Base-by-base conservation (phyloP, 345 rosid species). In the Viola odorata region DNA sequence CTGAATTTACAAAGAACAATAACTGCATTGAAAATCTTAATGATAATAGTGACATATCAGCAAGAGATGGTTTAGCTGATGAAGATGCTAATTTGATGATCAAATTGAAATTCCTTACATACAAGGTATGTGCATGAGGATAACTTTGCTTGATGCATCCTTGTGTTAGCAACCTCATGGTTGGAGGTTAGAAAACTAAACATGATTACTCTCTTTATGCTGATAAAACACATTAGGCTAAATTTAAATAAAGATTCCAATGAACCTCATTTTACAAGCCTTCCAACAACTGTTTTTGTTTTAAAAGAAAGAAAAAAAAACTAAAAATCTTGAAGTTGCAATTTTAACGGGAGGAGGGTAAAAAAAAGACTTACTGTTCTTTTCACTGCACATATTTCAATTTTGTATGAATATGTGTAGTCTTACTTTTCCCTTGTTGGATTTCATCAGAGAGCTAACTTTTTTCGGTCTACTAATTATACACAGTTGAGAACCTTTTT, bases 11-110 rank as follows among this genome's bases (percentile, higher is more conserved):
- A 37, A 77, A 80, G 63, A 66, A 57, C 68, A 67, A 67, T 48
- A 70, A 67, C 47, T 65, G 64, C 64, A 39, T 66, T 0, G 85
- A 60, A 51, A 79, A 65, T 74, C 62, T 67, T 63, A 73, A 70
- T 71, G 86, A 77, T 62, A 68, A 61, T 73, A 69, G 71, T 67
- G 67, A 73, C 65, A 50, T 50, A 53, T 56, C 68, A 47, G 61
- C 70, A 63, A 69, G 56, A 54, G 83, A 78, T 62, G 80, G 71
- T 70, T 82, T 94, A 74, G 91, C 91, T 50, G 91, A 87, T 73
- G 91, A 82, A 51, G 97, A 92, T 78, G 81, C 91, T 63, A 89
- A 90, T 77, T 66, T 92, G 63, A 92, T 92, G 99, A 87, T 89
- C 68, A 92, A 92, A 78, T 38, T 92, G 71, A 92, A 92, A 72